Conservation (phyloP, 306 rosid genomes). For the Styphnolobium japonicum region DNA sequence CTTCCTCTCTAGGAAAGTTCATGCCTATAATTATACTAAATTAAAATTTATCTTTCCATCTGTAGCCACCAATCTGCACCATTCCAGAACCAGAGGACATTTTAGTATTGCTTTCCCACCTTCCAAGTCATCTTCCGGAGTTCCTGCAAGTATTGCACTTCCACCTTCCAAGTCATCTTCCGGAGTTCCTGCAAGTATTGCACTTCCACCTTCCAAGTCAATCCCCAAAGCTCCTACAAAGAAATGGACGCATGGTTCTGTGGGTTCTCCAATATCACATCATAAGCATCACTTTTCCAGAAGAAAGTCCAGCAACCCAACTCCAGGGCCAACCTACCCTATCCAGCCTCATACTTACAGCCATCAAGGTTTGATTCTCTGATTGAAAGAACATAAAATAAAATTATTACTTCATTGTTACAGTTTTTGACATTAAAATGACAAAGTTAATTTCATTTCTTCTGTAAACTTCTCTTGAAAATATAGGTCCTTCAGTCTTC, state of each 20-base stretch:
- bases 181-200: slow-evolving; percentile 30
- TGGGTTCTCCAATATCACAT: slow-evolving; percentile 40
- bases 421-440: slow-evolving; percentile 13
- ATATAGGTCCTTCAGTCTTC: slow-evolving; percentile 51
- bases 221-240: slow-evolving; percentile 34
- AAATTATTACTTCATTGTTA: not conserved
- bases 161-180: slow-evolving; percentile 37
- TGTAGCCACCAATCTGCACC: slow-evolving; percentile 40
- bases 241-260: slow-evolving; percentile 43
- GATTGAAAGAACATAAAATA: not conserved
- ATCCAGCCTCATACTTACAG: slow-evolving; percentile 46
- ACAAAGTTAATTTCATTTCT: slow-evolving; percentile 4
- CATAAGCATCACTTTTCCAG: slow-evolving; percentile 36
- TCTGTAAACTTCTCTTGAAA: not conserved
- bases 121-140: slow-evolving; percentile 19
- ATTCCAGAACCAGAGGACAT: slow-evolving; percentile 27
- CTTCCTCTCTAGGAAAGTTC: slow-evolving; percentile 14
- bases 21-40: not conserved
- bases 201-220: slow-evolving; percentile 67
- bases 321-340: slow-evolving; percentile 39
- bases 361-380: slow-evolving; percentile 55
- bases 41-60: not conserved
- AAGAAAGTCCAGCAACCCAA: slow-evolving; percentile 36
- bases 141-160: slow-evolving; percentile 33
- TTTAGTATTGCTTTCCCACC: slow-evolving; percentile 52